phyloP scores from a whole-genome alignment of 2,329 filamentous ascomycete species.

The Nothopassalora personata region DNA sequence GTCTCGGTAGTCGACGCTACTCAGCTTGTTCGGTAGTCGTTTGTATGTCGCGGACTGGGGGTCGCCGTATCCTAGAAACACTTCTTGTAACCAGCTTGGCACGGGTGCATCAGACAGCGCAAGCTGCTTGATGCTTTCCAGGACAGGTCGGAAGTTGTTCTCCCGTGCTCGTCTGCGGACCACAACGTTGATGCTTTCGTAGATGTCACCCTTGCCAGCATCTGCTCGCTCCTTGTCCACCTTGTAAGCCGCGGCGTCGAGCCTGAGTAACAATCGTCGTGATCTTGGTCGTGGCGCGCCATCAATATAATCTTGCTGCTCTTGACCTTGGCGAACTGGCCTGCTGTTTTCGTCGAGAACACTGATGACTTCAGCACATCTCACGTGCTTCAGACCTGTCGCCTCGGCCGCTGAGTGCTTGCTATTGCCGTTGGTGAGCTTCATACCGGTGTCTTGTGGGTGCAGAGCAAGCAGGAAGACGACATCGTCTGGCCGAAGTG shows the following conservation, averaged over 20 bases:
- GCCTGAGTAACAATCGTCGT: constrained; percentile 69
- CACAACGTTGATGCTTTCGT: constrained; percentile 78
- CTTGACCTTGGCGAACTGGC: constrained; percentile 56
- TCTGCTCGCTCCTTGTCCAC: constrained; percentile 63
- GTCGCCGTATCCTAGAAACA: constrained; percentile 96
- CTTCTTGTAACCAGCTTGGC: constrained; percentile 89
- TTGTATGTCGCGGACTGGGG: constrained; percentile 83
- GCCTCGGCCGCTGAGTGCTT: constrained; percentile 51
- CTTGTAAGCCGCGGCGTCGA: constrained; percentile 75
- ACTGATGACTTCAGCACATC: constrained; percentile 80
- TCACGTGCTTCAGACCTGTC: constrained; percentile 63
- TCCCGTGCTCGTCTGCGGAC: constrained; percentile 78
- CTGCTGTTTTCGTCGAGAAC: constrained; percentile 80
- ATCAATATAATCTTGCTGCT: constrained; percentile 52
- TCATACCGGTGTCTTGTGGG: constrained; percentile 48
- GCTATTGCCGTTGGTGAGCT: constrained; percentile 51
- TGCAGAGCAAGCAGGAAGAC: constrained; percentile 80
- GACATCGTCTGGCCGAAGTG: constrained; percentile 77
- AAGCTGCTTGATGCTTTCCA: constrained; percentile 85
- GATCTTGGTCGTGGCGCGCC: constrained; percentile 56
- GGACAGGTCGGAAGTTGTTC: constrained; percentile 93
- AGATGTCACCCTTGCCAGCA: constrained; percentile 69
- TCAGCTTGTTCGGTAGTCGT: constrained; percentile 69
- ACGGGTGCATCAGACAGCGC: constrained; percentile 79
- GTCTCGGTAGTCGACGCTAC: constrained; percentile 81